These are phyloP conservation scores for Scedosporium minutisporum DNA, from an alignment of 2,329 filamentous ascomycete genomes.

Conservation along the genomic window DNA sequence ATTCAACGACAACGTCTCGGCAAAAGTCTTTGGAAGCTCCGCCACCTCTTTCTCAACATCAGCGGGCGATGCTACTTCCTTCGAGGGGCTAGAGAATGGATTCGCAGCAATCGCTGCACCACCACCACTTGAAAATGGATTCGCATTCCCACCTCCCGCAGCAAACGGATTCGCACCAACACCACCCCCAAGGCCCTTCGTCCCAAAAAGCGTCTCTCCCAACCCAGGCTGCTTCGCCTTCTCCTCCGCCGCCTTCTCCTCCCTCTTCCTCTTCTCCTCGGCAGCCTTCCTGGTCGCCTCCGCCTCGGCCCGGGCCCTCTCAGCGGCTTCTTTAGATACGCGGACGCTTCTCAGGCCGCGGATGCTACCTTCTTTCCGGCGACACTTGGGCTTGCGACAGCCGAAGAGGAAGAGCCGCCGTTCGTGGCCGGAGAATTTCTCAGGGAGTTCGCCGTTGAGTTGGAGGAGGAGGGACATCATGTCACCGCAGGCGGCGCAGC, in stretches of 20 bases:
- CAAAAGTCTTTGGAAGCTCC: constrained; percentile 52
- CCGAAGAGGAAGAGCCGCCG: constrained; percentile 79
- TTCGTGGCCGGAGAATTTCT: constrained; percentile 78
- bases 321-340: constrained; percentile 32
- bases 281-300: constrained; percentile 16
- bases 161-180: constrained; percentile 51
- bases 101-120: background rate
- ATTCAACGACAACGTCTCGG: constrained; percentile 69
- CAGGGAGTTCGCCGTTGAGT: constrained; percentile 81
- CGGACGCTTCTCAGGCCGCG: constrained; percentile 63
- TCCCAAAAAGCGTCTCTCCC: constrained; percentile 63
- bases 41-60: constrained; percentile 14
- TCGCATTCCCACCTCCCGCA: constrained; percentile 24
- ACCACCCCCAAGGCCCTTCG: constrained; percentile 34
- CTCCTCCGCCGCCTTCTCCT: constrained; percentile 22
- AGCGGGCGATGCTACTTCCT: constrained; percentile 19
- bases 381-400: constrained; percentile 69
- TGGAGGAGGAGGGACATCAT: constrained; percentile 80
- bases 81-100: constrained; percentile 15
- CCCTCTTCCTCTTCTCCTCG: constrained; percentile 23
- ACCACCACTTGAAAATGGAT: constrained; percentile 31
- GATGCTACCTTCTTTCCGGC: constrained; percentile 73
- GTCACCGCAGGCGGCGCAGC: constrained; percentile 79
- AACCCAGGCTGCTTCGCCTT: constrained; percentile 34
- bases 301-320: constrained; percentile 9